These are phyloP conservation scores for Capronia americana DNA, from an alignment of 2,329 filamentous ascomycete species.

Conservation along the genomic window DNA sequence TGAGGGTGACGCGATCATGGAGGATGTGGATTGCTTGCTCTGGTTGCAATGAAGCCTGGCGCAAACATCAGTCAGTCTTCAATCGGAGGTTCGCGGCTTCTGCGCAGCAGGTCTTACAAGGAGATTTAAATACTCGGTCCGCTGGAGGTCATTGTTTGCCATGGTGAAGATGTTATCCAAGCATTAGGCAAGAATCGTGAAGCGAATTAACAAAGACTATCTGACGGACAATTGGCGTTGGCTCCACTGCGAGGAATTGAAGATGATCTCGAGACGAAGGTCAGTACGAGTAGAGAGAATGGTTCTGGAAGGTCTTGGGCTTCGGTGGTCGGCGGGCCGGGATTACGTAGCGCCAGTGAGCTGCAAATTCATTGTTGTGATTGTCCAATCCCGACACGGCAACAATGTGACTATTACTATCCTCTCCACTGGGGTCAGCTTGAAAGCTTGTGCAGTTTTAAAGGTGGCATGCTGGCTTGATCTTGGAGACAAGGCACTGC, in stretches of 20 bases:
- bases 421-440: background rate
- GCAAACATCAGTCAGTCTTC: constrained; percentile 28
- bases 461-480: background rate
- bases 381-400: too few species aligned
- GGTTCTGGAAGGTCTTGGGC: constrained; percentile 22
- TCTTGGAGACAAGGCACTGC: background rate
- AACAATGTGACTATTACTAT: background rate
- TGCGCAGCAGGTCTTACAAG: constrained; percentile 70
- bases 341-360: constrained; percentile 19
- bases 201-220: constrained; percentile 2
- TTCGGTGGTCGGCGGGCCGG: constrained; percentile 18
- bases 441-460: constrained; percentile 4
- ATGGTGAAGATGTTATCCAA: constrained; percentile 22
- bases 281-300: constrained; percentile 7
- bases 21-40: constrained; percentile 80
- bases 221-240: constrained; percentile 15
- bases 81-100: constrained; percentile 30
- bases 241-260: constrained; percentile 10
- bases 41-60: constrained; percentile 79
- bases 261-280: constrained; percentile 11
- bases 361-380: background rate
- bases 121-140: constrained; percentile 91
- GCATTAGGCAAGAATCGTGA: constrained; percentile 16
- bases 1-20: constrained; percentile 85
- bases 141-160: constrained; percentile 27